Evolutionary conservation across 148 eudicot genomes (phyloP).

Genomic region (Heliamphora exappendiculata): DNA sequence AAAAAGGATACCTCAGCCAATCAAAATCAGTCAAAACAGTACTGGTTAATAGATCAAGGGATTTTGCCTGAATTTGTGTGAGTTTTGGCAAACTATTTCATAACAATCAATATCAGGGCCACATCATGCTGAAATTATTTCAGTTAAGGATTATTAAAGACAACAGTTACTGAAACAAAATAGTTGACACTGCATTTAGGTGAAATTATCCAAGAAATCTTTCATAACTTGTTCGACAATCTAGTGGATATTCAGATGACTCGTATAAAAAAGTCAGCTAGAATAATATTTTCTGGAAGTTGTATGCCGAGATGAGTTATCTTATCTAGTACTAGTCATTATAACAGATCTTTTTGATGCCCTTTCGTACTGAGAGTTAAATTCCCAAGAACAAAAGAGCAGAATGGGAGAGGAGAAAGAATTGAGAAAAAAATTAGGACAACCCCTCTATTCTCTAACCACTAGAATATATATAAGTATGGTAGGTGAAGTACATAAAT

Average conservation of each 20-base stretch:
- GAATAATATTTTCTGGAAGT: neutral
- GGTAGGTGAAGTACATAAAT: too few species aligned
- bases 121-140: neutral
- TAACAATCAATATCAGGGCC: neutral
- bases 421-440: too few species aligned
- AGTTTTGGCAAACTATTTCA: neutral
- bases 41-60: neutral
- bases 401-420: too few species aligned
- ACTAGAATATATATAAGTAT: too few species aligned
- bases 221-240: neutral
- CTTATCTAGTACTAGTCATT: too few species aligned
- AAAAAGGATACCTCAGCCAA: neutral
- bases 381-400: too few species aligned
- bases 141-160: neutral
- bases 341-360: too few species aligned
- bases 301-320: neutral
- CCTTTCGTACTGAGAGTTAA: too few species aligned
- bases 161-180: neutral
- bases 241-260: neutral
- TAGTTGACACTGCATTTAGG: neutral
- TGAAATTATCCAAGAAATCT: neutral
- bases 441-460: too few species aligned
- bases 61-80: neutral
- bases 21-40: neutral
- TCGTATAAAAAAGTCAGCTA: neutral